Percentiles rank a stretch among this genome's conserved stretches.
phyloP scores from a whole-genome alignment of 1,139 yeast species.

The Lodderomyces parapsilosis region DNA sequence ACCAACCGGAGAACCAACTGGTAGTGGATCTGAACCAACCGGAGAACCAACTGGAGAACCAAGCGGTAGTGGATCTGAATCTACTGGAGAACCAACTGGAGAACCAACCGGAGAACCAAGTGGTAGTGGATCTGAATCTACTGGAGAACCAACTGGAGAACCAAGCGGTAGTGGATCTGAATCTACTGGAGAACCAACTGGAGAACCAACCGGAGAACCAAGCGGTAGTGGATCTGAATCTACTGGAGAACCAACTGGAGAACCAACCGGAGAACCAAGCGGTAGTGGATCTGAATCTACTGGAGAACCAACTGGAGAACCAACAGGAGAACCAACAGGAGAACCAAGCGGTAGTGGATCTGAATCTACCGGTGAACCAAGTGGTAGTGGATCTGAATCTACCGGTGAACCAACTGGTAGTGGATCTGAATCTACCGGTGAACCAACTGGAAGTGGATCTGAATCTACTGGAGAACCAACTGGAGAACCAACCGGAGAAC shows the following conservation, averaged over 20 bases:
- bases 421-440: not conserved
- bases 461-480: not conserved
- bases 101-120: no score
- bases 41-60: constrained; percentile 1
- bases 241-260: not conserved
- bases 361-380: not conserved
- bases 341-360: not conserved
- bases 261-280: not conserved
- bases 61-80: not conserved
- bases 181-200: not conserved
- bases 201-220: not conserved
- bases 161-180: not conserved
- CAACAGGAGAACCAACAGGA: constrained; percentile 2
- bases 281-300: not conserved
- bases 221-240: not conserved
- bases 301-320: not conserved
- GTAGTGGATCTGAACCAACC: not conserved
- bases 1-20: not conserved
- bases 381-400: not conserved
- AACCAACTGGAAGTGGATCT: no score
- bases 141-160: not conserved
- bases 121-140: not conserved
- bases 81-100: not conserved
- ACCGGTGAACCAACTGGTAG: not conserved
- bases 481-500: not conserved